Base-by-base conservation (phyloP, 495 filamentous ascomycete species). In the Penicillium soppii region DNA sequence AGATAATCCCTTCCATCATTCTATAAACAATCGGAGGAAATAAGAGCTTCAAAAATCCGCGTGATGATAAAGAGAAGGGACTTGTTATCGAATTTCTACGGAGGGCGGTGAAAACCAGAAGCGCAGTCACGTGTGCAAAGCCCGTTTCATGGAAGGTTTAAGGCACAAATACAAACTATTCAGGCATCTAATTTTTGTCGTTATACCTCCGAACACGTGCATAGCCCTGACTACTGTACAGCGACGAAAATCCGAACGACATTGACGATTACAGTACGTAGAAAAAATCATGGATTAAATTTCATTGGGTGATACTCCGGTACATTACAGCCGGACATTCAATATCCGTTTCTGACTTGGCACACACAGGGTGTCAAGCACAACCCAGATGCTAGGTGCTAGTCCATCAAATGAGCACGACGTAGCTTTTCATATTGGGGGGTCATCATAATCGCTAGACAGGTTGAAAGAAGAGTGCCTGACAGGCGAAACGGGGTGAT, bases 71-170 rank as follows among this genome's bases (percentile, higher is more conserved):
- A 39, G 43, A 54, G 49, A 37, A 45, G 47, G n/a, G 37, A 56
- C 32, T 35, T 54, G 53, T 60, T 66, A 51, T 64, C 36, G 56
- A 68, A 68, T 58, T 66, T 66, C 50, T 66, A 66, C 58, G 65
- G 65, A 23, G 35, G 49, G n/a, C 50, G 13, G 16, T 12, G 40
- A 1, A 8, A 20, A 47, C 56, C 56, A 62, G 20, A 40, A 33
- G 44, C 50, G 66, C 49, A 38, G 40, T 58, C 58, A 65, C 50
- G 59, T 66, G 59, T 20, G 26, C 7, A 43, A n/a, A n/a, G n/a
- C n/a, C n/a, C n/a, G n/a, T n/a, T n/a, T n/a, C n/a, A n/a, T n/a
- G n/a, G n/a, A n/a, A n/a, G n/a, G n/a, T n/a, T n/a, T n/a, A n/a
- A n/a, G n/a, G n/a, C n/a, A n/a, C n/a, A n/a, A n/a, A n/a, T n/a